Evolutionary conservation across 495 filamentous ascomycete species (phyloP).

Genomic region (Aspergillus kassunensis): DNA sequence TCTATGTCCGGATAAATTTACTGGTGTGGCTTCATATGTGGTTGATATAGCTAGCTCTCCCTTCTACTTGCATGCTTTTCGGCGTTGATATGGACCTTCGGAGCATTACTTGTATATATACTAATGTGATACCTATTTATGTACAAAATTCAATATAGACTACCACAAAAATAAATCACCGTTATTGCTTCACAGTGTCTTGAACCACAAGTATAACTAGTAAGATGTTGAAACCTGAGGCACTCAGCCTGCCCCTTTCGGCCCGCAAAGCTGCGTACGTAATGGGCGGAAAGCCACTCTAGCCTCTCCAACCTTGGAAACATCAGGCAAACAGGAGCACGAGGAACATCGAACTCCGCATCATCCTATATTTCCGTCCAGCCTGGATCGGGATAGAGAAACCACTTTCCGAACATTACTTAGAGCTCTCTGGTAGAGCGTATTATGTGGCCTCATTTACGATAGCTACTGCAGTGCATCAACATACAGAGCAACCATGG

Average conservation of each 20-base stretch:
- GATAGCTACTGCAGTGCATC: neutral
- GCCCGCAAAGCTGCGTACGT: slow-evolving; percentile 26
- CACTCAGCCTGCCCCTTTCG: slow-evolving; percentile 23
- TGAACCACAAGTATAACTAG: too few species aligned
- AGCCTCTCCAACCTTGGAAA: slow-evolving; percentile 30
- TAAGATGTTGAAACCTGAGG: too few species aligned
- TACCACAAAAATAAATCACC: too few species aligned
- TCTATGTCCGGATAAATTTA: neutral
- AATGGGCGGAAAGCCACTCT: slow-evolving; percentile 48
- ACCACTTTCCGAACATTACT: neutral
- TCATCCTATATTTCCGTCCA: neutral
- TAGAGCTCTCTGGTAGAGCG: slow-evolving; percentile 8
- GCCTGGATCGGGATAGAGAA: neutral
- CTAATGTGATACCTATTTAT: neutral
- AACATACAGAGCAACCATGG: slow-evolving; percentile 32
- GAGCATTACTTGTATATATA: slow-evolving; percentile 2
- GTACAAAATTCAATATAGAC: too few species aligned
- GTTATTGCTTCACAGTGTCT: too few species aligned
- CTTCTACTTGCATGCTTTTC: neutral
- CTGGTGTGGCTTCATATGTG: neutral
- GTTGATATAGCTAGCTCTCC: neutral
- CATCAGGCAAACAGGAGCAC: slow-evolving; percentile 3
- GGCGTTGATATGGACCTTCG: neutral
- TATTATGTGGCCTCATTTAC: neutral
- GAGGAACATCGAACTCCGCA: slow-evolving; percentile 4